A percentile compares a stretch with the other conserved stretches of the same genome.
phyloP scores from a whole-genome alignment of 495 filamentous ascomycete species.

The Lepidopterella palustris region DNA sequence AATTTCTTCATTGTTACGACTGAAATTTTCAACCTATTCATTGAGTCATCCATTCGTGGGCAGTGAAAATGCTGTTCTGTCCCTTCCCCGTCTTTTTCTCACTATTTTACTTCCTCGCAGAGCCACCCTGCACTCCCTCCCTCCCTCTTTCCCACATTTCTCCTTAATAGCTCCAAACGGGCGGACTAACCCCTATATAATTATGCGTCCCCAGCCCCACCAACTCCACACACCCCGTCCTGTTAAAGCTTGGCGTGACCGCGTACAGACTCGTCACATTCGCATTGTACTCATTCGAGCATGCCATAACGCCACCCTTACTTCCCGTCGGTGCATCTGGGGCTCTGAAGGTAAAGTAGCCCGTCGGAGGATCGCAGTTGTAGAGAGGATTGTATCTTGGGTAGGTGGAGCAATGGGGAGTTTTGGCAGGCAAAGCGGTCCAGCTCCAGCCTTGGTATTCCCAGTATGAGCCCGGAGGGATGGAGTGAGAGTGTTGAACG shows the following conservation, averaged over 20 bases:
- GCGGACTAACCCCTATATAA: conserved; percentile 12
- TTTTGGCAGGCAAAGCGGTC: conserved; percentile 3
- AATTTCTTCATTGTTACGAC: too few species aligned
- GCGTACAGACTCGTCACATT: conserved; percentile 15
- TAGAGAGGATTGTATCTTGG: conserved; percentile 8
- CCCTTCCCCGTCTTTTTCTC: too few species aligned
- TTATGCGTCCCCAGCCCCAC: conserved; percentile 15
- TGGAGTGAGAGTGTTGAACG: conserved; percentile 16
- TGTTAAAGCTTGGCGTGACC: conserved; percentile 14
- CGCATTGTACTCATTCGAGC: conserved; percentile 15
- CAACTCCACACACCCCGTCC: conserved; percentile 13
- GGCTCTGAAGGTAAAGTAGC: conserved; percentile 19
- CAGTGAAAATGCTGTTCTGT: too few species aligned
- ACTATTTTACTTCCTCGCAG: too few species aligned
- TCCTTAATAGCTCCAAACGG: conserved; percentile 18
- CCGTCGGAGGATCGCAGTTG: conserved; percentile 10
- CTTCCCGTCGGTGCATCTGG: neutral
- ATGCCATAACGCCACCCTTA: conserved; percentile 15
- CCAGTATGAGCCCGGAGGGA: conserved; percentile 16
- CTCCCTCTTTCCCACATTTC: too few species aligned
- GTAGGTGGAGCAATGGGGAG: neutral
- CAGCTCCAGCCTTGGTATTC: conserved; percentile 17
- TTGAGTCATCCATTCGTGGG: too few species aligned
- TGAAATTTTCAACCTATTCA: too few species aligned
- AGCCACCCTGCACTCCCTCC: too few species aligned